These are phyloP conservation scores for Daucus carota DNA, from an alignment of 129 eudicot genomes.

Conservation along the genomic window DNA sequence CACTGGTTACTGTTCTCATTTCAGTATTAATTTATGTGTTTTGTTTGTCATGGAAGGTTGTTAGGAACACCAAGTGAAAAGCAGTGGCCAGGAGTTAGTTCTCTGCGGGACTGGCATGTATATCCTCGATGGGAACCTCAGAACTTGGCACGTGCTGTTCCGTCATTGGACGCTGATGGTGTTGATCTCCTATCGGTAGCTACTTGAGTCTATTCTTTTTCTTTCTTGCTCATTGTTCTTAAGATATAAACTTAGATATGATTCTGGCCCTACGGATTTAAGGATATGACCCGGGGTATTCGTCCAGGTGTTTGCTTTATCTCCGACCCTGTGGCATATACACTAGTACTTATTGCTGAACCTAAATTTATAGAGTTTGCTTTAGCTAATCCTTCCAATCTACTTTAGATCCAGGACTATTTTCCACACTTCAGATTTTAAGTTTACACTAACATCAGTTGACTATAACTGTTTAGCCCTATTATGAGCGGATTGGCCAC, in stretches of 20 bases:
- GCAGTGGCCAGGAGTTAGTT: constrained; percentile 79
- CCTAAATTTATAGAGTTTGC: neutral
- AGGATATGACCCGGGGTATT: neutral
- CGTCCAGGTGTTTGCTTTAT: neutral
- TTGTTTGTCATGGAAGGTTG: constrained; percentile 36
- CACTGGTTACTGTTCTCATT: neutral
- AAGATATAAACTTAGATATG: neutral
- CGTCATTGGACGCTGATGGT: constrained; percentile 75
- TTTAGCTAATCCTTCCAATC: neutral
- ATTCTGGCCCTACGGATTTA: neutral
- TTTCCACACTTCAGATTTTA: neutral
- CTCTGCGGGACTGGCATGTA: constrained; percentile 80
- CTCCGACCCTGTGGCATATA: too few species aligned
- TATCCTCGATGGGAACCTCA: constrained; percentile 91
- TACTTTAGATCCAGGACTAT: neutral
- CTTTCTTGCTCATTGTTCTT: neutral
- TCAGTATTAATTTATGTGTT: neutral
- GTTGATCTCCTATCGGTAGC: constrained; percentile 72
- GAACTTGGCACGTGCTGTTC: constrained; percentile 67
- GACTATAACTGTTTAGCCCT: neutral
- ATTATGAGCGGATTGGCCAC: neutral
- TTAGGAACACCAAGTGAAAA: constrained; percentile 87
- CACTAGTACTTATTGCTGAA: neutral
- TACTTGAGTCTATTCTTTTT: neutral
- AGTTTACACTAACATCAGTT: neutral